Percentiles rank a stretch among this genome's conserved stretches.
These are phyloP conservation scores for Croton laevigatus DNA, from an alignment of 441 rosid genomes.

Conservation along the genomic window DNA sequence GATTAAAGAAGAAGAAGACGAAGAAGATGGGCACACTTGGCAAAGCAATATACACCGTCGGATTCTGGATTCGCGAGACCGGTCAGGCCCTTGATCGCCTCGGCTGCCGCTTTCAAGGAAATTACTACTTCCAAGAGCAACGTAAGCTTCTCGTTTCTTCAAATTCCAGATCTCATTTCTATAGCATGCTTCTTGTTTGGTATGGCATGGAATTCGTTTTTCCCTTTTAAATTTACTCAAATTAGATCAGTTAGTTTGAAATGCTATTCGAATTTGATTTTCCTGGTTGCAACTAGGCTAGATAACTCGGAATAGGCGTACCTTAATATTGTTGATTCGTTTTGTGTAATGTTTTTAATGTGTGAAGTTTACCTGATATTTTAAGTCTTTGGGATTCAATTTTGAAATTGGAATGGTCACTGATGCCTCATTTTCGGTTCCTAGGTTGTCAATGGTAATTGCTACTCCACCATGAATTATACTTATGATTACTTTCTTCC, in stretches of 20 bases:
- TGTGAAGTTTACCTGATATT: not conserved
- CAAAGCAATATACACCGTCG: constrained; percentile 72
- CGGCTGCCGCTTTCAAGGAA: constrained; percentile 92
- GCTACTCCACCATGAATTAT: not conserved
- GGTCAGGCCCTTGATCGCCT: constrained; percentile 96
- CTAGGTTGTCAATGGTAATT: not conserved
- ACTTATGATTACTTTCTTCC: not conserved
- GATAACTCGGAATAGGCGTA: not conserved
- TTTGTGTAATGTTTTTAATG: not conserved
- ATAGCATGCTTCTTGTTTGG: not conserved
- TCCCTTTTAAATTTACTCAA: not conserved
- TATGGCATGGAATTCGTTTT: not conserved
- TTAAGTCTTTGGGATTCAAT: not conserved
- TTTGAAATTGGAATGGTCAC: not conserved
- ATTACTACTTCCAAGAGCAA: constrained; percentile 74
- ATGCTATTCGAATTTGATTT: not conserved
- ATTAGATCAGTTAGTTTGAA: not conserved
- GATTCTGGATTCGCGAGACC: constrained; percentile 94
- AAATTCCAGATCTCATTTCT: constrained; percentile 18
- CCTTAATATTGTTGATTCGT: not conserved
- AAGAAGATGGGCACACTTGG: constrained; percentile 78
- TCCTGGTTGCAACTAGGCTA: not conserved
- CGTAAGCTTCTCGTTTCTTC: constrained; percentile 39
- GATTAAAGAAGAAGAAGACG: constrained; percentile 11
- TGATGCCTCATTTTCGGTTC: not conserved